Conservation (phyloP, 2,329 filamentous ascomycete genomes). For the Triangularia verruculosa region DNA sequence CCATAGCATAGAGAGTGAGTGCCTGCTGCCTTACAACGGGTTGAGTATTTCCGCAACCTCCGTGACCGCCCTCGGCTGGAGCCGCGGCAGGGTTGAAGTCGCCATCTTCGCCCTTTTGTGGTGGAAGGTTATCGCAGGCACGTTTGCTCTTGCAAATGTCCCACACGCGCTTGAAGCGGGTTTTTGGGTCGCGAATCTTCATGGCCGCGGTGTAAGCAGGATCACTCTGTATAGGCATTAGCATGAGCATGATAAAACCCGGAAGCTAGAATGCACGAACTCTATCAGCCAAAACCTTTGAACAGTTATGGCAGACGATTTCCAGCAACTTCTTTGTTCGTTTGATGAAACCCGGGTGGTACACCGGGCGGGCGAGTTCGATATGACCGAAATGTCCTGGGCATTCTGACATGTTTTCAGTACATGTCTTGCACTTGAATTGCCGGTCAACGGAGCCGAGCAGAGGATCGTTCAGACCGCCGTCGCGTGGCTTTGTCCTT, state of each 20-base stretch:
- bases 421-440: constrained; percentile 94
- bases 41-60: constrained; percentile 89
- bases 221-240: constrained; percentile 71
- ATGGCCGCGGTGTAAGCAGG: constrained; percentile 79
- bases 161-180: constrained; percentile 91
- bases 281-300: constrained; percentile 95
- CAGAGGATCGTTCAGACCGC: constrained; percentile 91
- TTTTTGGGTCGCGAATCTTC: constrained; percentile 84
- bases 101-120: constrained; percentile 63
- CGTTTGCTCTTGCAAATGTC: constrained; percentile 85
- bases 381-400: constrained; percentile 99
- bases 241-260: constrained; percentile 46
- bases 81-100: constrained; percentile 62
- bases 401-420: constrained; percentile 92
- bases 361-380: constrained; percentile 93
- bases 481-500: constrained; percentile 83
- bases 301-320: constrained; percentile 98
- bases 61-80: constrained; percentile 60
- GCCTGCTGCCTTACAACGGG: constrained; percentile 86
- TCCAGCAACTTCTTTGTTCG: constrained; percentile 99
- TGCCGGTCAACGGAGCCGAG: constrained; percentile 95
- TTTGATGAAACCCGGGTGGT: constrained; percentile 91
- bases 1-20: constrained; percentile 72
- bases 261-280: constrained; percentile 67
- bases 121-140: constrained; percentile 76